phyloP scores from a whole-genome alignment of 345 rosid genomes.

The Corchorus olitorius region DNA sequence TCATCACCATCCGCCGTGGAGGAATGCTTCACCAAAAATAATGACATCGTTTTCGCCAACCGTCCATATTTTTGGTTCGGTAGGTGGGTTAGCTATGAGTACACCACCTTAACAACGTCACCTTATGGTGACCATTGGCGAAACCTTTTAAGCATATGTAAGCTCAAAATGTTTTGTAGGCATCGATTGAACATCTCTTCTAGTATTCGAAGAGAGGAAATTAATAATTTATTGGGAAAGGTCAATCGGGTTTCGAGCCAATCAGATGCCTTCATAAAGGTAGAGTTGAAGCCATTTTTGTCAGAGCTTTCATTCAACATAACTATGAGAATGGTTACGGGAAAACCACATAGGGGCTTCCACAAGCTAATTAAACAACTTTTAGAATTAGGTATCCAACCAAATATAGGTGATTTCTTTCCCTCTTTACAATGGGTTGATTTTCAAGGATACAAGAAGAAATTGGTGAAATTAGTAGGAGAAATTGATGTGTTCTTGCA shows the following conservation, averaged over 20 bases:
- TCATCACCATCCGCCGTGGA: too few species aligned
- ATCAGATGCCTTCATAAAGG: neutral
- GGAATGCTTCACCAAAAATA: too few species aligned
- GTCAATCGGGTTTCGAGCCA: neutral
- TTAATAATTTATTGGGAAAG: neutral
- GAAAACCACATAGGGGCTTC: constrained; percentile 51
- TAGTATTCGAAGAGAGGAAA: constrained; percentile 20
- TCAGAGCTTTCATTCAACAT: constrained; percentile 32
- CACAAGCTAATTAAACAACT: constrained; percentile 39
- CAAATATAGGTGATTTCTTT: constrained; percentile 34
- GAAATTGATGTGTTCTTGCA: constrained; percentile 34
- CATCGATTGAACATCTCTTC: neutral
- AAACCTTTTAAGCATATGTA: constrained; percentile 17
- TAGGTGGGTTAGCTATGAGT: too few species aligned
- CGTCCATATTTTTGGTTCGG: neutral
- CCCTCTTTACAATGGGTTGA: constrained; percentile 16
- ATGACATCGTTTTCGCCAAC: too few species aligned
- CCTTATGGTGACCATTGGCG: constrained; percentile 22
- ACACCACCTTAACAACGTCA: too few species aligned
- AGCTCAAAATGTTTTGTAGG: neutral
- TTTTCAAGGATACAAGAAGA: constrained; percentile 16
- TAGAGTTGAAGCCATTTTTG: neutral
- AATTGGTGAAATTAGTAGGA: constrained; percentile 21
- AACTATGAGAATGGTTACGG: constrained; percentile 46
- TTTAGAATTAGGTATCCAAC: constrained; percentile 13